Evolutionary conservation across 768 basidiomycete species (phyloP).

Genomic region (Russula sp.): DNA sequence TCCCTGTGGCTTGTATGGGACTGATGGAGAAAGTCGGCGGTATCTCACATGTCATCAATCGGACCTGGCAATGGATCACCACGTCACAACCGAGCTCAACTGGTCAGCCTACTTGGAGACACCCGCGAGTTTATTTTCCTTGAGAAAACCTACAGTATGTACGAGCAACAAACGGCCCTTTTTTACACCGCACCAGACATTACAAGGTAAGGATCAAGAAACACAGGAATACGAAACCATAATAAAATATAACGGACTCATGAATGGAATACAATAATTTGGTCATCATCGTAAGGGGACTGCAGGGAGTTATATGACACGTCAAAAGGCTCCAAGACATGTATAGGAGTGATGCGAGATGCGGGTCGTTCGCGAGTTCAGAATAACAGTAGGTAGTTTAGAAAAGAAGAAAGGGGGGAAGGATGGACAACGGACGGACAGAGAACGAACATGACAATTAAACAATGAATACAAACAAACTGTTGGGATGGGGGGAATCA

Average conservation of each 20-base stretch:
- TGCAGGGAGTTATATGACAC: conserved; percentile 15
- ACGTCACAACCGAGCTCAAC: background rate
- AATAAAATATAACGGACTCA: conserved; percentile 14
- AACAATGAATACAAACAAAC: background rate
- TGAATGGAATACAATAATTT: conserved; percentile 21
- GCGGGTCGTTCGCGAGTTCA: background rate
- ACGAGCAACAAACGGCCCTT: conserved; percentile 8
- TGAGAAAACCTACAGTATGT: conserved; percentile 8
- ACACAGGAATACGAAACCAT: conserved; percentile 11
- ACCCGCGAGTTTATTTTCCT: conserved; percentile 12
- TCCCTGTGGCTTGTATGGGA: background rate
- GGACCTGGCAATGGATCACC: conserved; percentile 6
- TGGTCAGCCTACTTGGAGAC: background rate
- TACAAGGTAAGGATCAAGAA: conserved; percentile 24
- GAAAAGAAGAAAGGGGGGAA: background rate
- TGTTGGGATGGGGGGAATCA: background rate
- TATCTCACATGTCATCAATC: background rate
- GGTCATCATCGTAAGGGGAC: conserved; percentile 10
- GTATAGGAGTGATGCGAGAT: background rate
- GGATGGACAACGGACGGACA: background rate
- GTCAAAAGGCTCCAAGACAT: conserved; percentile 10
- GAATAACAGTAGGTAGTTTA: background rate
- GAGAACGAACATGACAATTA: background rate
- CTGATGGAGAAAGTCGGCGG: conserved; percentile 8
- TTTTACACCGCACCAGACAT: conserved; percentile 22